These are phyloP conservation scores for Eragrostis nindensis DNA, from an alignment of 176 grass and related monocot genomes.

Conservation along the genomic window DNA sequence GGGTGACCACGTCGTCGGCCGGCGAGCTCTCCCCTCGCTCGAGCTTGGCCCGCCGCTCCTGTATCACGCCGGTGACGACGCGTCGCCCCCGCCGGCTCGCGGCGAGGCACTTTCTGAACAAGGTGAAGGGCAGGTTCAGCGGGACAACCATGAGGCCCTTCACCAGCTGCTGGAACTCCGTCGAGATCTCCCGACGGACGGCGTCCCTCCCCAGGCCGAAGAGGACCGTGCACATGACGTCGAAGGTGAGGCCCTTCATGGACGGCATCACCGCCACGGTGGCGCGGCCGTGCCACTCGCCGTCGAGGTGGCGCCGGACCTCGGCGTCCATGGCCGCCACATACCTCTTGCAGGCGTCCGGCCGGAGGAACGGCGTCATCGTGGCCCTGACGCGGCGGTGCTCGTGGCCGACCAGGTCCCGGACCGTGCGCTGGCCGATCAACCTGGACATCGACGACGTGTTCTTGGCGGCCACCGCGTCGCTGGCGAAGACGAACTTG, in stretches of 20 bases:
- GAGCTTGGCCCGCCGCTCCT: conserved; percentile 7
- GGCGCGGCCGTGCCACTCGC: neutral
- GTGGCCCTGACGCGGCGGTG: neutral
- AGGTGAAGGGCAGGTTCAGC: conserved; percentile 46
- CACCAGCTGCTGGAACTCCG: conserved; percentile 47
- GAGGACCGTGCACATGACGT: neutral
- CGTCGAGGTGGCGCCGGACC: neutral
- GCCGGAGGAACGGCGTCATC: neutral
- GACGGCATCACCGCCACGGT: neutral
- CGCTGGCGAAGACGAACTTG: conserved; percentile 28
- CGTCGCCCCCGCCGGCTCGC: conserved; percentile 42
- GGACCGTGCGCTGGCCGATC: neutral
- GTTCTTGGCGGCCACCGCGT: neutral
- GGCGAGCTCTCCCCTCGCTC: conserved; percentile 1
- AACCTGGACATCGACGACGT: neutral
- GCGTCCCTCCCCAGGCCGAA: neutral
- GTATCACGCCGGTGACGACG: neutral
- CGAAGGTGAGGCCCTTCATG: neutral
- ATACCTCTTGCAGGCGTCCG: neutral
- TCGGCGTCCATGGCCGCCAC: neutral
- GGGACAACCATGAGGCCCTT: conserved; percentile 40
- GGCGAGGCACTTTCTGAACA: conserved; percentile 36
- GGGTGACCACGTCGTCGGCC: neutral
- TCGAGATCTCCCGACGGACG: neutral
- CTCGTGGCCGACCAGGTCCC: neutral